These are phyloP conservation scores for Russula abietina DNA, from an alignment of 768 basidiomycete genomes.

Conservation along the genomic window DNA sequence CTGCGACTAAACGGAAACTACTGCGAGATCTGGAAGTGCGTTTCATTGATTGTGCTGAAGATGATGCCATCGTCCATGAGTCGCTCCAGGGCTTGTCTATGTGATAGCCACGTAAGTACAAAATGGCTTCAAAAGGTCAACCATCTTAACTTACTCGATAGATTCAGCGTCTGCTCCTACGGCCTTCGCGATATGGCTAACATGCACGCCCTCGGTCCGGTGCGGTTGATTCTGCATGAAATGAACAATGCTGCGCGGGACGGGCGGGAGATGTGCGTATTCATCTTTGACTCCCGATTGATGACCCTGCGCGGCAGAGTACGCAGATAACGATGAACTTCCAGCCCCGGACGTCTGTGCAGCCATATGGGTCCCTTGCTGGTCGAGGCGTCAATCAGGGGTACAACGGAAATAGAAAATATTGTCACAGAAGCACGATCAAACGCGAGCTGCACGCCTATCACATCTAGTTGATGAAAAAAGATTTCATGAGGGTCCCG, in stretches of 20 bases:
- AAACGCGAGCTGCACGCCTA: constrained; percentile 58
- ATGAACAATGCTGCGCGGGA: constrained; percentile 61
- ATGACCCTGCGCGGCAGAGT: constrained; percentile 32
- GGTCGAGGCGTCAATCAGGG: constrained; percentile 9
- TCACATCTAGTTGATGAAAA: constrained; percentile 75
- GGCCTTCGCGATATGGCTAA: constrained; percentile 62
- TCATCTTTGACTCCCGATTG: constrained; percentile 16
- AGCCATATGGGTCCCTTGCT: constrained; percentile 26
- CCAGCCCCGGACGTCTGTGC: constrained; percentile 9
- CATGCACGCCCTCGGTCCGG: constrained; percentile 63
- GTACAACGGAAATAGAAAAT: neutral
- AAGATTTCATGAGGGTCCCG: constrained; percentile 71
- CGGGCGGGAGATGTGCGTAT: constrained; percentile 45
- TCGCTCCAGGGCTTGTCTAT: constrained; percentile 64
- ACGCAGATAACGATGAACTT: constrained; percentile 29
- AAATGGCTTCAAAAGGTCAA: neutral
- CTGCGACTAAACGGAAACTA: constrained; percentile 15
- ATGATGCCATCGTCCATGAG: constrained; percentile 77
- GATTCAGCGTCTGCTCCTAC: constrained; percentile 52
- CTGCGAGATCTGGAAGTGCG: constrained; percentile 56
- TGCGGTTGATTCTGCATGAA: constrained; percentile 48
- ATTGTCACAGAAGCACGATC: constrained; percentile 59
- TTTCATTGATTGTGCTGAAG: constrained; percentile 77
- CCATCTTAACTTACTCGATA: constrained; percentile 45
- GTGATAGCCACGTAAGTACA: neutral